Conservation (phyloP, 139 green algal genomes). For the Diplosphaera chodatii region DNA sequence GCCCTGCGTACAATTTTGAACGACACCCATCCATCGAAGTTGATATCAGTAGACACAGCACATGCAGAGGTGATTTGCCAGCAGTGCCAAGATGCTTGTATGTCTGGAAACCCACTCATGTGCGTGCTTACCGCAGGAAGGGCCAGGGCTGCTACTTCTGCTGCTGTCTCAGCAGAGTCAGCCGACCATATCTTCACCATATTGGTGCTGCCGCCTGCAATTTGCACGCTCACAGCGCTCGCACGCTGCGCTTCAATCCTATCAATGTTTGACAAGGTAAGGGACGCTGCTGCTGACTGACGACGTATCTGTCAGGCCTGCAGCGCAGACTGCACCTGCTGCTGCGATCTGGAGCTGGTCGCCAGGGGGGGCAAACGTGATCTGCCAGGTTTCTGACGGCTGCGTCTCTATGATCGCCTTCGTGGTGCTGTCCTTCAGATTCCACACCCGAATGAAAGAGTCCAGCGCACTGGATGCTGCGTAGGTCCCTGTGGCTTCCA, state of each 20-base stretch:
- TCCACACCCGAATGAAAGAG: conserved; percentile 73
- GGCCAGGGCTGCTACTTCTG: conserved; percentile 9
- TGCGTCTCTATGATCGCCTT: conserved; percentile 61
- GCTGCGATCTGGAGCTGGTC: conserved; percentile 19
- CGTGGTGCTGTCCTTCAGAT: conserved; percentile 29
- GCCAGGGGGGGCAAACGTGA: conserved; percentile 53
- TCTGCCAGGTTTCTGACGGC: conserved; percentile 80
- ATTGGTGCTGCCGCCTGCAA: conserved; percentile 53
- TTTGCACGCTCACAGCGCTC: too few relatives aligned
- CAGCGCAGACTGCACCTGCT: conserved; percentile 9
- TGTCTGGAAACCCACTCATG: too few relatives aligned
- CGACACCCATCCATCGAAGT: too few relatives aligned
- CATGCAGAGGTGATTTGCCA: too few relatives aligned
- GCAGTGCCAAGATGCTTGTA: too few relatives aligned
- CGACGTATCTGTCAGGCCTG: too few relatives aligned
- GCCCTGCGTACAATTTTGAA: too few relatives aligned
- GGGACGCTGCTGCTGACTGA: too few relatives aligned
- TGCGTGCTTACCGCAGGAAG: conserved; percentile 17
- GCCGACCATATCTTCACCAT: conserved; percentile 31
- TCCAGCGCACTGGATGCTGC: conserved; percentile 75
- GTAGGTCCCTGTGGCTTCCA: conserved; percentile 56
- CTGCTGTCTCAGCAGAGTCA: conserved; percentile 12
- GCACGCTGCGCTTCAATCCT: too few relatives aligned
- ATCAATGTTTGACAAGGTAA: too few relatives aligned
- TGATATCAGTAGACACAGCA: too few relatives aligned